A percentile compares a stretch with the other conserved stretches of the same genome.
phyloP scores from a whole-genome alignment of 805 yeast species.

The Candida peoriensis region DNA sequence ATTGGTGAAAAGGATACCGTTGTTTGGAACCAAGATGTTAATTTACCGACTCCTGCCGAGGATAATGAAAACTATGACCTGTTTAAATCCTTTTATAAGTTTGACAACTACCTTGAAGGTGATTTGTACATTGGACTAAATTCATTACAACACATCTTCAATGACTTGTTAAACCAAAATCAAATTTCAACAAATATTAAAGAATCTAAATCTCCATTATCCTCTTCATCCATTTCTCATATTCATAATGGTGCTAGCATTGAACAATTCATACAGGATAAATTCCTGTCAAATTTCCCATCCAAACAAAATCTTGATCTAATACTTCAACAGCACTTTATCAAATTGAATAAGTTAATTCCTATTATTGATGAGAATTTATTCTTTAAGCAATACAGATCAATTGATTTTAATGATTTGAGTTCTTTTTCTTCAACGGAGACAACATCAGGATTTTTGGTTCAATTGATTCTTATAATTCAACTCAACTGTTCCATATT shows the following conservation, averaged over 20 bases:
- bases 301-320: slow-evolving; percentile 23
- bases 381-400: slow-evolving; percentile 20
- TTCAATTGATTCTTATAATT: slow-evolving; percentile 39
- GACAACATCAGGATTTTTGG: slow-evolving; percentile 23
- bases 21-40: background rate
- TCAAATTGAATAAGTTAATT: slow-evolving; percentile 18
- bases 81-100: slow-evolving; percentile 21
- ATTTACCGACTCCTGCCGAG: background rate
- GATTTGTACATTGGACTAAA: slow-evolving; percentile 23
- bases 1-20: background rate
- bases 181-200: slow-evolving; percentile 20
- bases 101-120: slow-evolving; percentile 19
- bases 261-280: slow-evolving; percentile 12
- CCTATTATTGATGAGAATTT: slow-evolving; percentile 23
- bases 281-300: slow-evolving; percentile 23
- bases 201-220: slow-evolving; percentile 26
- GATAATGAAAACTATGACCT: slow-evolving; percentile 6
- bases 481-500: slow-evolving; percentile 25
- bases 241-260: background rate
- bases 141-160: slow-evolving; percentile 19
- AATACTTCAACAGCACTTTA: slow-evolving; percentile 22
- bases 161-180: slow-evolving; percentile 8
- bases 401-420: slow-evolving; percentile 3
- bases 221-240: slow-evolving; percentile 19
- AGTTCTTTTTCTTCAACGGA: background rate